Conservation (phyloP, 345 rosid species). For the Mallotus nudiflorus region DNA sequence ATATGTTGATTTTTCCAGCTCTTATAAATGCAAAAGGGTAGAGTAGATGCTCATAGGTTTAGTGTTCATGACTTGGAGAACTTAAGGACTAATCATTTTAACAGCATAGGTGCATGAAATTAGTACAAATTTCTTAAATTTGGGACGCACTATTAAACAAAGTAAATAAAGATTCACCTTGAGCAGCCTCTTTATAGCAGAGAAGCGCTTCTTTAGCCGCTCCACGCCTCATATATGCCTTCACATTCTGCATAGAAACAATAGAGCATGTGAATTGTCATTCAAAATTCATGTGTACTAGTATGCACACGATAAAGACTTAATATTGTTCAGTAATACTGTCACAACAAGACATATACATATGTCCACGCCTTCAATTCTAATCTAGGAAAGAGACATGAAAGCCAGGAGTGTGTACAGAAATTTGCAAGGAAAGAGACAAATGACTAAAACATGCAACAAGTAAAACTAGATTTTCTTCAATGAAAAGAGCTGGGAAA, state of each 20-base stretch:
- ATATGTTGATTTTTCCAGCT: background rate
- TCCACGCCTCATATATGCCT: slow-evolving; percentile 93
- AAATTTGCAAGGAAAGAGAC: background rate
- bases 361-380: too few relatives aligned
- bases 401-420: background rate
- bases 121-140: background rate
- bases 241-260: slow-evolving; percentile 64
- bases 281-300: background rate
- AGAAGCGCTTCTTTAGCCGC: slow-evolving; percentile 85
- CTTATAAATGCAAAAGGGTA: background rate
- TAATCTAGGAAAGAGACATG: too few relatives aligned
- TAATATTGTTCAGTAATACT: too few relatives aligned
- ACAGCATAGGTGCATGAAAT: background rate
- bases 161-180: slow-evolving; percentile 46
- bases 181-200: slow-evolving; percentile 71
- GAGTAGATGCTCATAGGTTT: background rate
- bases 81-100: background rate
- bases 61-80: background rate
- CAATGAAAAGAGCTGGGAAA: too few relatives aligned
- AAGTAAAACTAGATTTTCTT: too few relatives aligned
- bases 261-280: background rate
- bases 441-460: too few relatives aligned
- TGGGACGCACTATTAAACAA: background rate
- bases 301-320: too few relatives aligned
- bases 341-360: too few relatives aligned